Conservation (phyloP, 192 early-diverging fungal genomes). For the Coemansia sp. region DNA sequence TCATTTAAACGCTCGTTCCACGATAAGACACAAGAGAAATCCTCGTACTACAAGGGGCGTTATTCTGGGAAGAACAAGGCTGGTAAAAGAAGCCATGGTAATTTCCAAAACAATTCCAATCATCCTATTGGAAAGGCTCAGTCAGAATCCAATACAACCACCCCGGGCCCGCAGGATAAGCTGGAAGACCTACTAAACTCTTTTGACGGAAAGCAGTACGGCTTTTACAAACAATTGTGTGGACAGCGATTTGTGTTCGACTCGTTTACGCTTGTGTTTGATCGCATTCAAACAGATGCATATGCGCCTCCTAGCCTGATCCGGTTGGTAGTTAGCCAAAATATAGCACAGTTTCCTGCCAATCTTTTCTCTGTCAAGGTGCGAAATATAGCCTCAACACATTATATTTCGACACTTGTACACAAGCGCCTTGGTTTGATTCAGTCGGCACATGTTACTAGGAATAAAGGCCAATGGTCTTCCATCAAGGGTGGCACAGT, state of each 20-base stretch:
- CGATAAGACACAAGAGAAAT: neutral
- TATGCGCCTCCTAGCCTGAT: conserved; percentile 58
- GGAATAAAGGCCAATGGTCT: conserved; percentile 22
- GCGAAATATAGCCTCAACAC: conserved; percentile 40
- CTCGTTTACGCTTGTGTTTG: conserved; percentile 31
- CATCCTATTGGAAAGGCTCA: neutral
- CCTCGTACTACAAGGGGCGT: conserved; percentile 31
- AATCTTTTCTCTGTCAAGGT: conserved; percentile 22
- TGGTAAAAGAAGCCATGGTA: neutral
- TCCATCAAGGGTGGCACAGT: conserved; percentile 42
- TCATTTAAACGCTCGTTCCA: neutral
- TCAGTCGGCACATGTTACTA: neutral
- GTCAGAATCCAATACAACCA: neutral
- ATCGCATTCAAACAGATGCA: conserved; percentile 53
- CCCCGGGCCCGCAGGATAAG: conserved; percentile 9
- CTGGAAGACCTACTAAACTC: conserved; percentile 15
- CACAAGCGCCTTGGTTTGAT: conserved; percentile 9
- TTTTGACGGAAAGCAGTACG: conserved; percentile 30
- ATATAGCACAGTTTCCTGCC: conserved; percentile 29
- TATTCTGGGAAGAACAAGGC: conserved; percentile 13
- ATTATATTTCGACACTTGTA: conserved; percentile 46
- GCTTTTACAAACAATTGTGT: conserved; percentile 37
- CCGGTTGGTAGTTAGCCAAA: conserved; percentile 45
- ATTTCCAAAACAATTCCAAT: neutral
- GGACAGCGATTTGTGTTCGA: conserved; percentile 27